Percentiles rank a stretch among this genome's conserved stretches.
phyloP scores from a whole-genome alignment of 2,329 filamentous ascomycete species.

The Kalmusia sp. region DNA sequence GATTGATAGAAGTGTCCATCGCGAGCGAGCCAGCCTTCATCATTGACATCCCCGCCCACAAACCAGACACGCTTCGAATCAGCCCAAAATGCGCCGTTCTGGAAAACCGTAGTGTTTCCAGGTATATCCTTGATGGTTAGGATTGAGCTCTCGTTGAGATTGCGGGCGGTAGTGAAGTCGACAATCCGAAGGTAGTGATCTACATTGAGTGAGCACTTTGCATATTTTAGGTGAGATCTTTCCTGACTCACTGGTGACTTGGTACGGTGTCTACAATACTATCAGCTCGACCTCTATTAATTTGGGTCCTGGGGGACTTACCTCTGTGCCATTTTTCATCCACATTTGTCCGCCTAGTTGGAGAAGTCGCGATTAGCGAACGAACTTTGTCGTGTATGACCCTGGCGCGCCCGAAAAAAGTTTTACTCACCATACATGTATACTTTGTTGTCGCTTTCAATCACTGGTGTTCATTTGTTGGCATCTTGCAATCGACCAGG shows the following conservation, averaged over 20 bases:
- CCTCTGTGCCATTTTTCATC: slow-evolving; percentile 12
- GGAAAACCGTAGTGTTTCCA: slow-evolving; percentile 10
- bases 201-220: neutral
- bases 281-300: neutral
- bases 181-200: slow-evolving; percentile 21
- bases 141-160: slow-evolving; percentile 14
- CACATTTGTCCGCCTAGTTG: slow-evolving; percentile 12
- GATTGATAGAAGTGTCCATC: slow-evolving; percentile 6
- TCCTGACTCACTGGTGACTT: slow-evolving; percentile 10
- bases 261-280: neutral
- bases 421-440: slow-evolving; percentile 13
- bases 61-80: slow-evolving; percentile 12
- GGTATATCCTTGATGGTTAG: slow-evolving; percentile 13
- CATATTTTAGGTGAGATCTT: neutral
- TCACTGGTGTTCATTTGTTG: neutral
- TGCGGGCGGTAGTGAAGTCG: slow-evolving; percentile 15
- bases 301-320: neutral
- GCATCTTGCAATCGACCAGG: no score
- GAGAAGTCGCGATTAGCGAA: neutral
- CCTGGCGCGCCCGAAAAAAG: no score
- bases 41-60: slow-evolving; percentile 10
- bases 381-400: no score
- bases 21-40: slow-evolving; percentile 9
- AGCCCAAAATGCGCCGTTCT: slow-evolving; percentile 17
- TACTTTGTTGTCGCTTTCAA: slow-evolving; percentile 13